Evolutionary conservation across 2,329 filamentous ascomycete genomes (phyloP), one percentile per base, ranked within the genome.

Genomic region (Aureobasidium sp.): DNA sequence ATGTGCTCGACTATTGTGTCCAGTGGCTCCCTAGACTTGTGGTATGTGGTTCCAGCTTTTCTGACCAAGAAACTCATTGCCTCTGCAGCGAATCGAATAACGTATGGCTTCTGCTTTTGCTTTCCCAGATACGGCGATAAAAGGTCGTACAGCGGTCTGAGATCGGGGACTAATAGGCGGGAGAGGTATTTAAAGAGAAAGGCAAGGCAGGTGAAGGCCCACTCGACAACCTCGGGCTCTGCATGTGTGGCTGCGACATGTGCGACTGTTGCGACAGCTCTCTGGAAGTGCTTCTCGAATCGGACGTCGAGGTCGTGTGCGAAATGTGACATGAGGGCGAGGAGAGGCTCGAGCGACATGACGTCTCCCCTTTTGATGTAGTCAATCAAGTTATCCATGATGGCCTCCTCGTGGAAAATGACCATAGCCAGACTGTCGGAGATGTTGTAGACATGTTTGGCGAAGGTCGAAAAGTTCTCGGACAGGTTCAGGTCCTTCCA

Each of bases 171-270:
- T 27, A 99, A 76, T 0, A 97, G 82, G 65, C 90, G 86, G 2
- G 91, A 95, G 5, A 99, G 83, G 71, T 97, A 97, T 72, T 99
- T 99, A 83, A 99, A 97, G 44, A 97, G 80, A 80, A 95, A 99
- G 49, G 94, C 91, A 61, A 99, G 80, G 67, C 90, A 92, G 13
- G 88, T 91, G 76, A 99, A 99, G 55, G 90, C 93, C 92, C 93
- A 97, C 76, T 99, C 94, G 55, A 97, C 90, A n/a, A 95, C 91
- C 65, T 92, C 90, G 30, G 90, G 86, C 61, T 71, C 68, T 69
- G 89, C 82, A 59, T 90, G 85, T 68, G 85, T 88, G 59, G 86
- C 86, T 11, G 91, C 92, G 66, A 97, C 83, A 16, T 85, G 84
- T 42, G 90, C 84, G 60, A 99, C 85, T 59, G 95, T 78, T 59